Base-by-base conservation (phyloP, 2,329 filamentous ascomycete genomes). In the Phaeomoniella chlamydospora region DNA sequence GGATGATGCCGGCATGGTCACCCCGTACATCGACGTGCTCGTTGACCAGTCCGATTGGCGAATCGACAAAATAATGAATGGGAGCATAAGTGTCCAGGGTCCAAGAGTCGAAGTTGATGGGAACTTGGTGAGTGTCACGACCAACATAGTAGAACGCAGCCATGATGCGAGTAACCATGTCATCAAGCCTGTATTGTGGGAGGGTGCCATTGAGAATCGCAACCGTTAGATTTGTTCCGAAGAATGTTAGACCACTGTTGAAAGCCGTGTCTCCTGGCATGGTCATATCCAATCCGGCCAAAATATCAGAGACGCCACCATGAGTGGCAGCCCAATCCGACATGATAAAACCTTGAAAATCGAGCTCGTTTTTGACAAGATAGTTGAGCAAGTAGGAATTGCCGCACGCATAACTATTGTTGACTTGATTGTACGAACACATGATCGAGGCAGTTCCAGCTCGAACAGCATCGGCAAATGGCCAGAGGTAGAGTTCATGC, bases 41-140 rank as follows among this genome's bases (percentile, higher is more conserved):
- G 58, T 94, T 83, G 61, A 94, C 68, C 11, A 49, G 40, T 29
- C 41, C 41, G 18, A 44, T 36, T 14, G 42, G 41, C 10, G 45
- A 48, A 14, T 46, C 35, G 6, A 68, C 70, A 35, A 9, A 39
- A 39, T 57, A 66, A 52, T 94, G 77, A 34, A 74, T 50, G 39
- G 73, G 80, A 31, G 80, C 82, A 45, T 72, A 80, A 0, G 81
- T 87, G 47, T 88, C 77, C 2, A 65, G 60, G 1, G 79, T 84
- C 88, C 88, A 96, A 4, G 85, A 85, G 48, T 80, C 79, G 59
- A 94, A 94, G 67, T 87, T 96, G 56, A 82, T 75, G 30, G 67
- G 66, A 15, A 66, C 59, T 29, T 60, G 53, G 43, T 55, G 48
- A 30, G 54, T 54, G 38, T 73, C 69, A 36, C 72, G 70, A 39